Base-by-base conservation (phyloP, 1,284 basidiomycete species). In the Ustilago trichophora region DNA sequence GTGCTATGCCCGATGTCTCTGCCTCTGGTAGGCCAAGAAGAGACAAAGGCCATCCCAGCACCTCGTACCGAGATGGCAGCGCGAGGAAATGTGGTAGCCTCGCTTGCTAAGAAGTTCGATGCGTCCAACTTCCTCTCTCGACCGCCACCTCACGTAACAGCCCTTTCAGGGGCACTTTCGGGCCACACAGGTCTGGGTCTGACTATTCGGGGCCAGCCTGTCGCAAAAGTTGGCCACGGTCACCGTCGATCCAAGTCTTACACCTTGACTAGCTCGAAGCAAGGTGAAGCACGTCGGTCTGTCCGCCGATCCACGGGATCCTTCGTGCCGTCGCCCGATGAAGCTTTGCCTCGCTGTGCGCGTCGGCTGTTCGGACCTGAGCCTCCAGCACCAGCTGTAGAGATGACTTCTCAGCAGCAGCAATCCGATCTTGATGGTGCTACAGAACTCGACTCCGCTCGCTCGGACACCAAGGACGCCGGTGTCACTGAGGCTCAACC, bases 51-150 rank as follows among this genome's bases (percentile, higher is more conserved):
- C 1, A 38, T 24, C 16, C 44, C 21, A 16, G n/a, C 41, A 1
- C 7, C 36, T 6, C 34, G 45, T 4, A 24, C 43, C 3, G 52
- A 55, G 1, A 18, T 18, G 6, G 31, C 34, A 12, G 29, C 35
- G 6, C 33, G 42, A 18, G 53, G 57, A 13, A 63, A 63, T 15
- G 41, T 49, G 18, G 66, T 69, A 3, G 66, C 66, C 3, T 69
- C 66, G 22, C 51, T 63, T 6, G 66, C 66, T 4, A 69, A 54
- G 48, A 58, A 59, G 27, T 69, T 69, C 16, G 66, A 64, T 21
- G 58, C 58, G 1, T 49, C 41, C 13, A 47, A 53, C 38, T 63
- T 62, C 19, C 47, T 58, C 8, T 26, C 56, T 3, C 48, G 56
- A 5, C 57, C 56, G 2, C 66, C 55, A n/a, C n/a, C 58, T 6